phyloP scores from a whole-genome alignment of 768 basidiomycete genomes.

The Leccinum longicurvipes region DNA sequence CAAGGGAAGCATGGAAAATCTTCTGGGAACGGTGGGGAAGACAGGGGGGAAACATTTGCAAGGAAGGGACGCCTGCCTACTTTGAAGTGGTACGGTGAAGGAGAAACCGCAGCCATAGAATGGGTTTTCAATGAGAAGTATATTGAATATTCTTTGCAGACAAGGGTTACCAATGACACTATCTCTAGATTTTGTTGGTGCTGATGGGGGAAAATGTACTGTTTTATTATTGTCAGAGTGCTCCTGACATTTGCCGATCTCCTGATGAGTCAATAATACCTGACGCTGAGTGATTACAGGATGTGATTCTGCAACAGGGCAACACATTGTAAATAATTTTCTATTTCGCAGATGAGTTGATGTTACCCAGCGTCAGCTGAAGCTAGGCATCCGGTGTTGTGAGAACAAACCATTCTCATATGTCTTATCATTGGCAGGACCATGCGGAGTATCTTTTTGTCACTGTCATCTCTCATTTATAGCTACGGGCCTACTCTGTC shows the following conservation, averaged over 20 bases:
- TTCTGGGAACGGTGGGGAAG: conserved; percentile 24
- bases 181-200: conserved; percentile 4
- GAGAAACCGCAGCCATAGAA: conserved; percentile 28
- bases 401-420: neutral
- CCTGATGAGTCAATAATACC: neutral
- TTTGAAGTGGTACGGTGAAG: conserved; percentile 47
- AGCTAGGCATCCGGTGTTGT: neutral
- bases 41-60: conserved; percentile 31
- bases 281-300: neutral
- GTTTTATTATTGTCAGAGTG: neutral
- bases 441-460: neutral
- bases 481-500: neutral
- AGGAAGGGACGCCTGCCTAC: conserved; percentile 40
- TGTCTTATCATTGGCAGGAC: neutral
- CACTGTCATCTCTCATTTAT: neutral
- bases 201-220: neutral
- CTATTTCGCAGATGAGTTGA: neutral
- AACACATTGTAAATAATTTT: neutral
- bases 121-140: conserved; percentile 51
- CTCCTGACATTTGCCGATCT: neutral
- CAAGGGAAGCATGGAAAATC: conserved; percentile 38
- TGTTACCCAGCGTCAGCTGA: neutral
- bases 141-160: neutral
- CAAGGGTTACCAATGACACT: neutral
- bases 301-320: too few relatives aligned